phyloP scores from a whole-genome alignment of 495 filamentous ascomycete genomes.

The Pyrenula aspistea region DNA sequence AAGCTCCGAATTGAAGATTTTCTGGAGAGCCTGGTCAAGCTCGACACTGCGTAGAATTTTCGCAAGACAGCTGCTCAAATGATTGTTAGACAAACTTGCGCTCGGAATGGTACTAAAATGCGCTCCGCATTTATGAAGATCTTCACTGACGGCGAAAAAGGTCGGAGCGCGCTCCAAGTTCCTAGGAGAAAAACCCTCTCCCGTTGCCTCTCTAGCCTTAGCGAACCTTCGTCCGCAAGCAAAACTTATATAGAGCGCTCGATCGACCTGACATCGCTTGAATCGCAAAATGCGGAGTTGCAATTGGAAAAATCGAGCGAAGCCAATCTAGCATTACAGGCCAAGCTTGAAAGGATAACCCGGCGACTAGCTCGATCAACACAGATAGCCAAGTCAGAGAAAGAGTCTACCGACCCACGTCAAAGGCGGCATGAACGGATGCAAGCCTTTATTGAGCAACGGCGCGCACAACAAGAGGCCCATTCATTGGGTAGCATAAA shows the following conservation, averaged over 20 bases:
- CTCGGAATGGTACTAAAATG: neutral
- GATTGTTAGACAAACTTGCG: neutral
- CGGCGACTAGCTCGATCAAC: neutral
- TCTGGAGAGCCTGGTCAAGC: too few relatives aligned
- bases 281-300: neutral
- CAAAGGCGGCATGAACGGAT: neutral
- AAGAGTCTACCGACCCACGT: neutral
- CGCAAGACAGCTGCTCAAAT: neutral
- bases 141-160: neutral
- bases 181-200: neutral
- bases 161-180: neutral
- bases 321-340: neutral
- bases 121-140: neutral
- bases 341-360: neutral
- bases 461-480: constrained; percentile 8
- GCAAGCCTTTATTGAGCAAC: neutral
- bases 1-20: neutral
- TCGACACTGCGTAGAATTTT: neutral
- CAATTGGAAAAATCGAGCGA: neutral
- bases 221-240: neutral
- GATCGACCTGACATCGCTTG: neutral
- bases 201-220: neutral
- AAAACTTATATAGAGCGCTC: neutral
- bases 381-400: neutral
- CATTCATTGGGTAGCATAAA: constrained; percentile 41